Evolutionary conservation across 306 rosid species (phyloP).

Genomic region (Ormosia emarginata): DNA sequence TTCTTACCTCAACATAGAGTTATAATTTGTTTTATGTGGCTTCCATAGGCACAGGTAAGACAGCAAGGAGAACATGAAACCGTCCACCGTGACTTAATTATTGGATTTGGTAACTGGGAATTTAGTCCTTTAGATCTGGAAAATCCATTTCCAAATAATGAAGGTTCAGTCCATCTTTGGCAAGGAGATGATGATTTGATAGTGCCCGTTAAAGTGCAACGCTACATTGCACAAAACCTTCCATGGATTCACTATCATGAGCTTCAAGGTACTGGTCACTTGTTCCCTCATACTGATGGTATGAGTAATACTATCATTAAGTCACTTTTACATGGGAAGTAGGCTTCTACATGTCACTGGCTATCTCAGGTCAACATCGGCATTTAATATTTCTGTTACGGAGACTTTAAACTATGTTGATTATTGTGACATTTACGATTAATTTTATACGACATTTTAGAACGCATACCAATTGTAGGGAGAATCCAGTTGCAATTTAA

Average conservation of each 20-base stretch:
- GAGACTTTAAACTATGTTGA: conserved; percentile 5
- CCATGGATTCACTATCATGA: conserved; percentile 76
- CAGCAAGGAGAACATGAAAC: conserved; percentile 62
- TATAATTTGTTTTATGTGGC: neutral
- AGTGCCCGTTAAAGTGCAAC: conserved; percentile 52
- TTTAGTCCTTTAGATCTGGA: conserved; percentile 64
- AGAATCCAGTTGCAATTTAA: neutral
- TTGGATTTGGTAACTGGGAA: conserved; percentile 72
- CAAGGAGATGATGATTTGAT: conserved; percentile 66
- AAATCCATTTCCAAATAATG: conserved; percentile 56
- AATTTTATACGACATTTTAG: neutral
- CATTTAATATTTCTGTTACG: neutral
- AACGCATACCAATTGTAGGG: neutral
- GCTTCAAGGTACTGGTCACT: conserved; percentile 61
- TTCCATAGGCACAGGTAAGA: conserved; percentile 41
- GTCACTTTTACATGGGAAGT: conserved; percentile 38
- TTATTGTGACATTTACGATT: conserved; percentile 6
- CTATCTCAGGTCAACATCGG: conserved; percentile 1
- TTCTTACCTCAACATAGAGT: neutral
- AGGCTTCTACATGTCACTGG: neutral
- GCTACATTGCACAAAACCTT: conserved; percentile 50
- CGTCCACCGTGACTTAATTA: conserved; percentile 42
- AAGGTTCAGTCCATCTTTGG: conserved; percentile 68
- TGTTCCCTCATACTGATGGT: conserved; percentile 49
- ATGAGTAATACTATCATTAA: conserved; percentile 35